A percentile compares a stretch with the other conserved stretches of the same genome.
phyloP scores from a whole-genome alignment of 139 green algal genomes.

The Edaphochlamys debaryana region DNA sequence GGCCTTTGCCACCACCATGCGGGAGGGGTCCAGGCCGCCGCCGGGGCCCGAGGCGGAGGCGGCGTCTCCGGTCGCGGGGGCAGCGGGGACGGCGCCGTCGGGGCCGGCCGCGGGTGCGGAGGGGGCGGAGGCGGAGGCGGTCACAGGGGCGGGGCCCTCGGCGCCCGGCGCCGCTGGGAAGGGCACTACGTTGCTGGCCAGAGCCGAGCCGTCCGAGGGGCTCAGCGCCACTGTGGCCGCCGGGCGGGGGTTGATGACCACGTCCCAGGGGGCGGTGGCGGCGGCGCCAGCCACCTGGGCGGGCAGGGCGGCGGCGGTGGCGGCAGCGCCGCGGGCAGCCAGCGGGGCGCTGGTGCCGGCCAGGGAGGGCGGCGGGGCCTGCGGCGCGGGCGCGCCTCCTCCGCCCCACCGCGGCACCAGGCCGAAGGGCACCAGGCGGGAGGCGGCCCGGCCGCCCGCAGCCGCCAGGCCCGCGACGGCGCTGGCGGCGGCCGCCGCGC shows the following conservation, averaged over 20 bases:
- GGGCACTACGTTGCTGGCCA: neutral
- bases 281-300: neutral
- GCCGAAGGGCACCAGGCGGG: neutral
- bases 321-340: no score
- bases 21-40: neutral
- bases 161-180: no score
- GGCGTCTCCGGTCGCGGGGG: neutral
- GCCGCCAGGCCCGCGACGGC: neutral
- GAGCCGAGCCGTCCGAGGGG: no score
- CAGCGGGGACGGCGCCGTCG: neutral
- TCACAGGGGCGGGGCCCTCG: no score
- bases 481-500: slow-evolving; percentile 14
- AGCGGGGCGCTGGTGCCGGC: no score
- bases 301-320: neutral
- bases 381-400: no score
- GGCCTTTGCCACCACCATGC: slow-evolving; percentile 7
- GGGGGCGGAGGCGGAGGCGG: no score
- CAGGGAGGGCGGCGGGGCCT: neutral
- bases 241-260: no score
- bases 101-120: neutral
- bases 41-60: neutral
- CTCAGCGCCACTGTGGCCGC: no score
- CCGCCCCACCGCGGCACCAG: no score
- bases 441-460: slow-evolving; percentile 1
- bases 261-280: no score